Conservation (phyloP, 2,329 filamentous ascomycete genomes). For the Verticillium alfalfae region DNA sequence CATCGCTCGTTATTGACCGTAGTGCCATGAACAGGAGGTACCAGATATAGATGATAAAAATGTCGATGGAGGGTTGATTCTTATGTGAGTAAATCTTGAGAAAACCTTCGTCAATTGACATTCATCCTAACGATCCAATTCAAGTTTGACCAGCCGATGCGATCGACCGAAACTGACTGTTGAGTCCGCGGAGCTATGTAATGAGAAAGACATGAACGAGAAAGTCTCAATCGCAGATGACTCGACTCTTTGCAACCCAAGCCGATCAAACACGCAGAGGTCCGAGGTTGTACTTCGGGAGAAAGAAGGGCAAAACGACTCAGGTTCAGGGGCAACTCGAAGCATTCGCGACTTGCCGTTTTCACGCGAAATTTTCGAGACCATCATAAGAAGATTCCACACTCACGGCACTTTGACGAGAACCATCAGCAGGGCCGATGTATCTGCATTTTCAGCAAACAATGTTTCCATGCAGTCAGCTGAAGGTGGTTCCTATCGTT, state of each 20-base stretch:
- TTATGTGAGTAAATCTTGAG: background rate
- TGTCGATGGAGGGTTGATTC: background rate
- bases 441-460: background rate
- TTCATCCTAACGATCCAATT: background rate
- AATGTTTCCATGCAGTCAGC: background rate
- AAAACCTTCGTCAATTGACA: no score
- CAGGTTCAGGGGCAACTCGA: background rate
- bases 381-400: background rate
- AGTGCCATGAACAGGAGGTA: background rate
- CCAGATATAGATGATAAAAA: background rate
- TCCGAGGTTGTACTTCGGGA: background rate
- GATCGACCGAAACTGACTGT: background rate
- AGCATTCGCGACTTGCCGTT: background rate
- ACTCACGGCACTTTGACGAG: background rate
- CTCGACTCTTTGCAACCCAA: background rate
- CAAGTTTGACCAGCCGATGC: background rate
- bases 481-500: background rate
- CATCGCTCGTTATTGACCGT: background rate
- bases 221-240: background rate
- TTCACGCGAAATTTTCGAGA: background rate
- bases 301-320: background rate
- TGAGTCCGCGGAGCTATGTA: background rate
- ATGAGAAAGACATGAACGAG: background rate
- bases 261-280: background rate
- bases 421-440: conserved; percentile 1